Percentiles rank a stretch among this genome's conserved stretches.
Evolutionary conservation across 495 filamentous ascomycete genomes (phyloP).

Genomic region (Penicillium desertorum): DNA sequence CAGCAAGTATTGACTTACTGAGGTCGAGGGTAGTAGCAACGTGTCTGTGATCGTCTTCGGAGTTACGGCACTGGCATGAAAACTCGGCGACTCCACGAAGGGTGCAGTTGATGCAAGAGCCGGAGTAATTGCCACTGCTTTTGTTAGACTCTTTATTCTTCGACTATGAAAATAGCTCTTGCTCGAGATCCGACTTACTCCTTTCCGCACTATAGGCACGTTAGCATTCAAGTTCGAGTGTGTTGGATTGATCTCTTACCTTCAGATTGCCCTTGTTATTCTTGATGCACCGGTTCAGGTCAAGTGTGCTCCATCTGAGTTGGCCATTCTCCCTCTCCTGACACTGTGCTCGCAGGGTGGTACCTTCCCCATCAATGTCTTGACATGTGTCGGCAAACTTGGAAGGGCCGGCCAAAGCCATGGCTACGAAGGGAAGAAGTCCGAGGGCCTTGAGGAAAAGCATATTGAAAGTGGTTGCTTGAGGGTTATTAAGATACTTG

Average conservation of each 20-base stretch:
- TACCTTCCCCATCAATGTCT: constrained; percentile 18
- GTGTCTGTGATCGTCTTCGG: constrained; percentile 15
- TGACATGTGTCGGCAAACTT: constrained; percentile 25
- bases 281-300: constrained; percentile 25
- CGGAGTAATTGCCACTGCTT: constrained; percentile 19
- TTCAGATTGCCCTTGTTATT: constrained; percentile 21
- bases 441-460: constrained; percentile 23
- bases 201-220: constrained; percentile 21
- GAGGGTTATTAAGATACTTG: not conserved
- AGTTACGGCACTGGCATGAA: constrained; percentile 23
- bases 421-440: constrained; percentile 18
- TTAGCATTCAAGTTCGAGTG: constrained; percentile 3
- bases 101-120: constrained; percentile 26
- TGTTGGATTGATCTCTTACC: constrained; percentile 4
- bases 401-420: constrained; percentile 18
- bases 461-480: constrained; percentile 14
- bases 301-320: constrained; percentile 8
- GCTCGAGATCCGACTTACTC: constrained; percentile 14
- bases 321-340: constrained; percentile 18
- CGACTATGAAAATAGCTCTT: not conserved
- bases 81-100: constrained; percentile 21
- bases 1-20: constrained; percentile 12
- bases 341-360: constrained; percentile 18
- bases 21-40: constrained; percentile 20
- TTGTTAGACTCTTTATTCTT: not conserved